phyloP scores from a whole-genome alignment of 768 basidiomycete genomes.

The Lactifluus piperatus region DNA sequence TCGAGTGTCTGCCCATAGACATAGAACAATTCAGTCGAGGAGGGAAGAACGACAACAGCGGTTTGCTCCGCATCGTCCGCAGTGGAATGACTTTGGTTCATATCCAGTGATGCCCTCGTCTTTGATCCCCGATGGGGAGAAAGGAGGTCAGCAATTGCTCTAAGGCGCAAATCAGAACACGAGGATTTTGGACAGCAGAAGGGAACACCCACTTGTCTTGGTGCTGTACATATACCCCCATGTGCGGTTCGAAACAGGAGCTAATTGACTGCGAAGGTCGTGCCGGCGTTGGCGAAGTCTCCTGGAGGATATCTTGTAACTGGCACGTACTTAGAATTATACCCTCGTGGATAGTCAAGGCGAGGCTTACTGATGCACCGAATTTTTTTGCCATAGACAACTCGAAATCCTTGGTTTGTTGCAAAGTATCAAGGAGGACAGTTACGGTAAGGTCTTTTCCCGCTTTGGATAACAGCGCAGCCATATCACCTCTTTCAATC shows the following conservation, averaged over 20 bases:
- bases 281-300: slow-evolving; percentile 40
- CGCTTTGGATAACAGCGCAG: slow-evolving; percentile 70
- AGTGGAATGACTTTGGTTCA: slow-evolving; percentile 30
- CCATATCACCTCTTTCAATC: slow-evolving; percentile 66
- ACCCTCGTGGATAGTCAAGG: background rate
- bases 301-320: slow-evolving; percentile 58
- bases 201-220: slow-evolving; percentile 73
- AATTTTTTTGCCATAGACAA: slow-evolving; percentile 72
- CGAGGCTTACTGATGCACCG: slow-evolving; percentile 51
- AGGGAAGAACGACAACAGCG: slow-evolving; percentile 68
- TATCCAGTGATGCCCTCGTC: slow-evolving; percentile 62
- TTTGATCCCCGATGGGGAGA: slow-evolving; percentile 62
- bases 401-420: slow-evolving; percentile 86
- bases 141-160: slow-evolving; percentile 86
- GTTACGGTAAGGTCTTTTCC: slow-evolving; percentile 66
- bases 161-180: slow-evolving; percentile 26
- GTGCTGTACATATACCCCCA: slow-evolving; percentile 89
- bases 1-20: slow-evolving; percentile 95
- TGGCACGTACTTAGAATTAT: slow-evolving; percentile 24
- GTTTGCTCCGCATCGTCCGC: slow-evolving; percentile 38
- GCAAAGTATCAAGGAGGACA: slow-evolving; percentile 75
- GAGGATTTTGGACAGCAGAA: background rate
- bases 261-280: slow-evolving; percentile 62
- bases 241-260: slow-evolving; percentile 86
- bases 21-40: slow-evolving; percentile 94